These are phyloP conservation scores for Cucurbita maxima DNA, from an alignment of 306 rosid genomes.

Conservation along the genomic window DNA sequence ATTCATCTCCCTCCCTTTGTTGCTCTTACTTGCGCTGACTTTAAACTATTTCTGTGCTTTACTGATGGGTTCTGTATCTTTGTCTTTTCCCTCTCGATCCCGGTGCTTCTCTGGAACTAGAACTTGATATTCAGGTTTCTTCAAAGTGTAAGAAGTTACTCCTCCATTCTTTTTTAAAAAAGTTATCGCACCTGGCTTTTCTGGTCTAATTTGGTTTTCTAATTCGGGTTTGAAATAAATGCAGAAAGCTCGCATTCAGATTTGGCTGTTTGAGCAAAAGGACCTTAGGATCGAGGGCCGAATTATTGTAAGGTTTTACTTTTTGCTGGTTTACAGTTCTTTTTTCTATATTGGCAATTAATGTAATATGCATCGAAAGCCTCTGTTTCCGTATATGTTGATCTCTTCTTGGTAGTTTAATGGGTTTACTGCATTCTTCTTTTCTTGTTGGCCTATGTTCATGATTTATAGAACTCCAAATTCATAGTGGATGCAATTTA, in stretches of 20 bases:
- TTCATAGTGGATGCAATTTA: background rate
- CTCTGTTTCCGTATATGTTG: background rate
- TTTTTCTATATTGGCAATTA: background rate
- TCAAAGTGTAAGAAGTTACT: conserved; percentile 46
- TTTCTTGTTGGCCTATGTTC: background rate
- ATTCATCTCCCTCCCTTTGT: background rate
- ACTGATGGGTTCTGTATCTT: conserved; percentile 9
- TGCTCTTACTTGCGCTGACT: background rate
- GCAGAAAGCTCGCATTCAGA: conserved; percentile 84
- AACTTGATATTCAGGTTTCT: conserved; percentile 88
- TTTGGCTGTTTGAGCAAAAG: conserved; percentile 77
- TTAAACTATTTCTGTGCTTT: background rate
- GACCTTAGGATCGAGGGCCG: conserved; percentile 80
- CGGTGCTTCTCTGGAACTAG: conserved; percentile 18
- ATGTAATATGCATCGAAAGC: background rate
- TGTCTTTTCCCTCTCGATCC: background rate
- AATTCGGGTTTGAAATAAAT: background rate
- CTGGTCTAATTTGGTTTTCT: background rate
- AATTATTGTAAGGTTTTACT: conserved; percentile 42
- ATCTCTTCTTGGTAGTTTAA: background rate
- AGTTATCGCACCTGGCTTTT: background rate
- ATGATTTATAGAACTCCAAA: background rate
- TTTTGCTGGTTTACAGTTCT: background rate
- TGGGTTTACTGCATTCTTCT: background rate
- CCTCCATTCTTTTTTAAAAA: background rate